Base-by-base conservation (phyloP, 805 yeast species). In the Ogataea degrootiae region DNA sequence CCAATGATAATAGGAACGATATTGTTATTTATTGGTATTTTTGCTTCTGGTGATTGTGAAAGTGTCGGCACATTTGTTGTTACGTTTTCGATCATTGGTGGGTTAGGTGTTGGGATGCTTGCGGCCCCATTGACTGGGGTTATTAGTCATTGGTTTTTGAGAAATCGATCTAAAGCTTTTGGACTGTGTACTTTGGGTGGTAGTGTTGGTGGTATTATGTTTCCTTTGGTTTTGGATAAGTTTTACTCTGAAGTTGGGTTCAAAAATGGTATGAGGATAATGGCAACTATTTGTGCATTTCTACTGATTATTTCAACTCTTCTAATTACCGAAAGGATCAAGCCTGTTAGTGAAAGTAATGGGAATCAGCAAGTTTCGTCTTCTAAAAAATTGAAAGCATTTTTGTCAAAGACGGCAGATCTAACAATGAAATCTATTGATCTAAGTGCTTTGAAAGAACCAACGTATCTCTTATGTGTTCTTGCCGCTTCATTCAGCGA, bases 141-240 rank as follows among this genome's bases (percentile, higher is more conserved):
- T 11, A 64, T 80, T 6, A 75, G 80, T 43, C 87, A 83, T 53
- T 82, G 84, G 82, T 82, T 82, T 55, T 59, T 65, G 48, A 63
- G 60, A 21, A 73, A 72, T 48, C 68, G 85, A 47, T 83, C 82
- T 1, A 61, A 68, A 42, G 83, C 81, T 5, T 71, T 77, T 29
- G 86, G 85, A 0, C 44, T 80, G 4, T 81, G 83, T 4, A 76
- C 82, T 2, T 61, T 70, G 39, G 82, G 82, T 17, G 80, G 80
- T 1, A 72, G 78, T 1, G 53, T 76, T 21, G 82, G 82, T 19
- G 82, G 82, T 33, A 62, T 76, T 45, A 48, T 69, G n/a, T 70
- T 77, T 51, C 80, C 83, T 4, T 56, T 78, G 43, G 63, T 79
- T 62, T 61, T 80, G 46, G 71, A 77, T 53, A 64, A 63, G 37